Evolutionary conservation across 495 filamentous ascomycete genomes (phyloP), one percentile per base, ranked within the genome.

Genomic region (Aspergillus affinis): DNA sequence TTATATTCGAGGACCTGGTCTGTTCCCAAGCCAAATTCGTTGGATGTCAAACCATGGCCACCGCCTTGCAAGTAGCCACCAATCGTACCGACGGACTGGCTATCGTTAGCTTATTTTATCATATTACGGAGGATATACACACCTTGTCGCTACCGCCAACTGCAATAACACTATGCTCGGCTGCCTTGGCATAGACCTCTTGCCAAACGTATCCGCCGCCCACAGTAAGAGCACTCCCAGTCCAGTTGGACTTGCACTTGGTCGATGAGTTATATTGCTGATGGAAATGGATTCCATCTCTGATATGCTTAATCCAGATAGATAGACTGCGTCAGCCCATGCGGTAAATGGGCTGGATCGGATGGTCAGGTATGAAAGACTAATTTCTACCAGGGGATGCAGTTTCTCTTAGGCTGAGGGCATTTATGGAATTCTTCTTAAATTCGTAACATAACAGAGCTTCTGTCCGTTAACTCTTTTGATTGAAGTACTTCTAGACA

Each of bases 131-230:
- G 20, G 4, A 29, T 18, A 18, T 2, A 65, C 63, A 36, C 65
- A 69, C 66, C 32, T 59, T 61, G 56, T 62, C 64, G 41, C 66
- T 60, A 12, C 75, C 75, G 6, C 73, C 71, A 45, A 77, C 72
- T 32, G 71, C 68, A 0, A 67, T 55, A 10, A 64, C 45, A 4
- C 60, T 61, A 20, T 61, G 65, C 19, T 58, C 52, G 44, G 64
- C 60, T 30, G 68, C 69, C 21, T 61, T 48, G 0, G 61, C 54
- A 20, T 72, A 75, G 2, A 71, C 65, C 41, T 73, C 70, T 17
- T 62, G 58, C 72, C 71, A 74, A 18, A 63, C 61, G 32, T 70
- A 70, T 1, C 74, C 74, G 17, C 69, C 75, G n/a, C 69, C 67
- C 26, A 75, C 64, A 2, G 54, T 63, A 36, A 75, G 64, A 17